These are phyloP conservation scores for Heliamphora exappendiculata DNA, from an alignment of 148 eudicot genomes.

Conservation along the genomic window DNA sequence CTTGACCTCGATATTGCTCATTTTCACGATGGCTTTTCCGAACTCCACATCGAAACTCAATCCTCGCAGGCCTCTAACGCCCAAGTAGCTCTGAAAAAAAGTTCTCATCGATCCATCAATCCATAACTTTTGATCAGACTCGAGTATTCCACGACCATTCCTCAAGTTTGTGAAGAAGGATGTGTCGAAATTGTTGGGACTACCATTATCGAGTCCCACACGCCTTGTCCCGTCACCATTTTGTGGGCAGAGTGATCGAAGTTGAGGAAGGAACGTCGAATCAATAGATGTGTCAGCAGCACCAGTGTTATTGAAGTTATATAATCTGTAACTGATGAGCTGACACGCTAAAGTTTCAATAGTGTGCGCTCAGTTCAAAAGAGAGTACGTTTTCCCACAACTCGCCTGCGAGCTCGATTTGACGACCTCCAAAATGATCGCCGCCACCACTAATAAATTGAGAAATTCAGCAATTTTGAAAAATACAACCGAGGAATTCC, in stretches of 20 bases:
- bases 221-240: conserved; percentile 9
- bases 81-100: conserved; percentile 13
- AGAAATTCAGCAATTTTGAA: too few species aligned
- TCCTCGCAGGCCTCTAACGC: conserved; percentile 14
- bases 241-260: conserved; percentile 19
- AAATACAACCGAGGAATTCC: too few species aligned
- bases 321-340: conserved; percentile 21
- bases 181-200: conserved; percentile 11
- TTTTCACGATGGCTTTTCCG: conserved; percentile 34
- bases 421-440: too few species aligned
- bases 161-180: conserved; percentile 18
- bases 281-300: conserved; percentile 18
- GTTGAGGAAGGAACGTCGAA: conserved; percentile 22
- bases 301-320: conserved; percentile 18
- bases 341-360: conserved; percentile 25
- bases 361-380: conserved; percentile 39
- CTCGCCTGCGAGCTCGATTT: too few species aligned
- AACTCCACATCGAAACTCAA: conserved; percentile 19
- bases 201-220: conserved; percentile 19
- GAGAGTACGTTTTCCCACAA: too few species aligned
- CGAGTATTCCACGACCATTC: conserved; percentile 20
- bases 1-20: conserved; percentile 27
- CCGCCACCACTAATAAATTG: too few species aligned
- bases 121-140: conserved; percentile 30
- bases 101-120: conserved; percentile 12